Evolutionary conservation across 2,329 filamentous ascomycete genomes (phyloP).

Genomic region (Graphiopsis chlorocephala): DNA sequence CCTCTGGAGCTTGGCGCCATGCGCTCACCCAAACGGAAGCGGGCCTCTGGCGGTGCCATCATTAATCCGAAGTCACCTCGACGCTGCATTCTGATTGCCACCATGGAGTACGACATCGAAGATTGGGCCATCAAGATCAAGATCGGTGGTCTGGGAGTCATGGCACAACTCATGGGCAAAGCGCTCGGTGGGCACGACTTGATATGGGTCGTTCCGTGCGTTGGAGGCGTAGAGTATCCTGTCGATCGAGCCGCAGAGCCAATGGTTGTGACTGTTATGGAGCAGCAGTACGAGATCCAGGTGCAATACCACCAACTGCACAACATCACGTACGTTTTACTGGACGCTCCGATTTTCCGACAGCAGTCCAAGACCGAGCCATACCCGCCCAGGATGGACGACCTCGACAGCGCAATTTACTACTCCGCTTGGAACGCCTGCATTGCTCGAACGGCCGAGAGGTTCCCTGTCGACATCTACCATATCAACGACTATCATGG

Average conservation of each 20-base stretch:
- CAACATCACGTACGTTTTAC: slow-evolving; percentile 67
- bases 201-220: slow-evolving; percentile 55
- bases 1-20: not conserved
- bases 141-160: slow-evolving; percentile 67
- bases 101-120: slow-evolving; percentile 70
- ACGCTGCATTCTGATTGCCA: slow-evolving; percentile 64
- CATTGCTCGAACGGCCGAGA: slow-evolving; percentile 60
- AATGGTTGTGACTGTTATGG: slow-evolving; percentile 62
- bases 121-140: slow-evolving; percentile 71
- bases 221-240: slow-evolving; percentile 64
- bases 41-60: slow-evolving; percentile 19
- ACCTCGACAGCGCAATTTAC: slow-evolving; percentile 65
- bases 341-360: slow-evolving; percentile 66
- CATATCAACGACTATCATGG: slow-evolving; percentile 67
- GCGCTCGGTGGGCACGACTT: slow-evolving; percentile 63
- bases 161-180: slow-evolving; percentile 68
- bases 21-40: slow-evolving; percentile 21
- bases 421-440: slow-evolving; percentile 71
- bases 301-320: slow-evolving; percentile 62
- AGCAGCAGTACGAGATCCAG: slow-evolving; percentile 58
- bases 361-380: slow-evolving; percentile 63
- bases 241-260: slow-evolving; percentile 57
- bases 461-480: slow-evolving; percentile 62
- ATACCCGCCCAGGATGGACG: slow-evolving; percentile 67
- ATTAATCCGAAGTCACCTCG: slow-evolving; percentile 24